Percentiles rank a stretch among this genome's conserved stretches.
Conservation (phyloP, 2,329 filamentous ascomycete genomes). For the Pseudonectria foliicola region DNA sequence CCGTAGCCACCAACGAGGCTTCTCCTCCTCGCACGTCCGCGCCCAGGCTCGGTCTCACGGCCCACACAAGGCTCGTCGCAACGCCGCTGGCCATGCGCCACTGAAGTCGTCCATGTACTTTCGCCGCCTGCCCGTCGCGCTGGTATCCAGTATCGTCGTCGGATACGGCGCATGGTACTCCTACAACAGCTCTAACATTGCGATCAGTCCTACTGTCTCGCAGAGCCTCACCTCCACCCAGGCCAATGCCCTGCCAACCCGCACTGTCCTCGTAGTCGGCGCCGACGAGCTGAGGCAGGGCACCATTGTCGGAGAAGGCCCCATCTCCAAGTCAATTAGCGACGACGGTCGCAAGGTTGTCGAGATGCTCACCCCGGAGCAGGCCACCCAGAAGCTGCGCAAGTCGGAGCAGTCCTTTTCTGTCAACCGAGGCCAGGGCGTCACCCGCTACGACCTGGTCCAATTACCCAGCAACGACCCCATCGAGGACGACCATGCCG, state of each 20-base stretch:
- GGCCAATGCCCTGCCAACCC: slow-evolving; percentile 40
- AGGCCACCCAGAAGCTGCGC: slow-evolving; percentile 83
- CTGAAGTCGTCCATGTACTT: slow-evolving; percentile 69
- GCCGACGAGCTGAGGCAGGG: slow-evolving; percentile 86
- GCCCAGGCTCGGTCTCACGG: slow-evolving; percentile 40
- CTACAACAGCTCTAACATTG: slow-evolving; percentile 43
- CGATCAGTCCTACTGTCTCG: slow-evolving; percentile 26
- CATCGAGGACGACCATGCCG: slow-evolving; percentile 96
- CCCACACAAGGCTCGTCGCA: slow-evolving; percentile 12
- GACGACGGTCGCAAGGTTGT: slow-evolving; percentile 78
- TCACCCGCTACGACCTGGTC: slow-evolving; percentile 89
- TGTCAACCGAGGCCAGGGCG: slow-evolving; percentile 81
- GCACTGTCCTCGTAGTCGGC: slow-evolving; percentile 76
- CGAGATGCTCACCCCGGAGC: slow-evolving; percentile 94
- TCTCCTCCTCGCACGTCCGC: slow-evolving; percentile 42
- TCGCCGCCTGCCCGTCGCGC: slow-evolving; percentile 58
- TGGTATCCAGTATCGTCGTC: slow-evolving; percentile 60
- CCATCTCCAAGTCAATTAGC: slow-evolving; percentile 81
- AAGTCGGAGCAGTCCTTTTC: slow-evolving; percentile 87
- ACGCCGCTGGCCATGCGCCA: slow-evolving; percentile 31
- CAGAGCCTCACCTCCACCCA: slow-evolving; percentile 37
- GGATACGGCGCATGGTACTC: slow-evolving; percentile 73
- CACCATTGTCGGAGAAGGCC: slow-evolving; percentile 75
- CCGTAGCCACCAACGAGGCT: slow-evolving; percentile 39
- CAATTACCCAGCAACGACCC: slow-evolving; percentile 95